Conservation (phyloP, 371 early-diverging fungal genomes). For the Mortierella sp. region DNA sequence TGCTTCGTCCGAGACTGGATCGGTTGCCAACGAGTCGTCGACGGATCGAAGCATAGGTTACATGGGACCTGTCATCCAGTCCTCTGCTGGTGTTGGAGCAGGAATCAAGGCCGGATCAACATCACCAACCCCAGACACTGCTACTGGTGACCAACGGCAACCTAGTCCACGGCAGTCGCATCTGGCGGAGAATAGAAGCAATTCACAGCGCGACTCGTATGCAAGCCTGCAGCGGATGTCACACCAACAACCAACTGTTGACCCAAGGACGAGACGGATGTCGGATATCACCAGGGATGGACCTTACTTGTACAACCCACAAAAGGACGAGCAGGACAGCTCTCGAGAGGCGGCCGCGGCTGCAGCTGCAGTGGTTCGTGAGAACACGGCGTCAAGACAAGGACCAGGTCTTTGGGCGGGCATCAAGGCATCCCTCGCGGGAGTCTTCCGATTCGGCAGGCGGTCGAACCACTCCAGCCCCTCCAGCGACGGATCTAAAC, state of each 20-base stretch:
- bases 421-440: constrained; percentile 24
- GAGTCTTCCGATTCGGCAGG: constrained; percentile 23
- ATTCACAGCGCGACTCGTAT: constrained; percentile 32
- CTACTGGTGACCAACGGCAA: not conserved
- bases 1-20: constrained; percentile 14
- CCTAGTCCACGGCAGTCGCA: not conserved
- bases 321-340: constrained; percentile 15
- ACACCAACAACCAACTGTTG: constrained; percentile 32
- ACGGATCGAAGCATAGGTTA: not conserved
- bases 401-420: constrained; percentile 21
- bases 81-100: not conserved
- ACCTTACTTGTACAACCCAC: constrained; percentile 32
- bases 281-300: constrained; percentile 51
- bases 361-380: not conserved
- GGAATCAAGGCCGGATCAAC: not conserved
- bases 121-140: not conserved
- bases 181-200: not conserved
- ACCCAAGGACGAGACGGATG: constrained; percentile 47
- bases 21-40: constrained; percentile 9
- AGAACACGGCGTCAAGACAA: not conserved
- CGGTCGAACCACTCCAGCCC: constrained; percentile 2
- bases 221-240: constrained; percentile 46
- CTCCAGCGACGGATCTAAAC: constrained; percentile 34
- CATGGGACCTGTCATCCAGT: constrained; percentile 2
- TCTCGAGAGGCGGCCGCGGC: not conserved